These are phyloP conservation scores for Lecanosticta acicola DNA, from an alignment of 2,329 filamentous ascomycete species.

Conservation along the genomic window DNA sequence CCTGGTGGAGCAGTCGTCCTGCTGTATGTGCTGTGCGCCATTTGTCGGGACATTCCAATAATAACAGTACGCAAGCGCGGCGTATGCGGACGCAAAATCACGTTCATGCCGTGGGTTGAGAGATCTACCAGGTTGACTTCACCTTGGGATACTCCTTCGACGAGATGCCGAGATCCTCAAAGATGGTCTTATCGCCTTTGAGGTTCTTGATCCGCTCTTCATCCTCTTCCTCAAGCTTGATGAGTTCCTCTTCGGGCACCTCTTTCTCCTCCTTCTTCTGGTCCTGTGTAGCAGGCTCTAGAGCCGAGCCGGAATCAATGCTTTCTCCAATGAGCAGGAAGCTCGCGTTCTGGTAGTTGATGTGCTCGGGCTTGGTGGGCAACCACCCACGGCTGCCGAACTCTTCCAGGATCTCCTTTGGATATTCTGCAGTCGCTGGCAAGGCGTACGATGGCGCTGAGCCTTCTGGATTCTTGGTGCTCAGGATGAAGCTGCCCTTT, in stretches of 20 bases:
- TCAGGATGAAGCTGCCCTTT: constrained; percentile 72
- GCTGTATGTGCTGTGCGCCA: no score
- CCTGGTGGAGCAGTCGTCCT: no score
- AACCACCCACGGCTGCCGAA: constrained; percentile 71
- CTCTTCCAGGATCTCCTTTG: constrained; percentile 66
- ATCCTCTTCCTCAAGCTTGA: constrained; percentile 71
- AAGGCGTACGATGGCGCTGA: constrained; percentile 61
- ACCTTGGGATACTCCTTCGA: constrained; percentile 61
- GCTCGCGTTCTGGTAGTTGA: constrained; percentile 70
- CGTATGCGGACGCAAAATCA: neutral
- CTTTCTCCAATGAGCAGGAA: constrained; percentile 72
- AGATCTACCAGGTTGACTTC: constrained; percentile 53
- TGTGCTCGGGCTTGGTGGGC: constrained; percentile 47
- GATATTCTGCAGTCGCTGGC: constrained; percentile 61
- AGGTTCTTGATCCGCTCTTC: constrained; percentile 59
- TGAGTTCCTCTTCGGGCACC: constrained; percentile 63
- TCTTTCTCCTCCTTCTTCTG: constrained; percentile 53
- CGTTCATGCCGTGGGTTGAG: neutral
- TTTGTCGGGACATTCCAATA: neutral
- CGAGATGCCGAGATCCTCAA: constrained; percentile 54
- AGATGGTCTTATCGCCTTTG: constrained; percentile 55
- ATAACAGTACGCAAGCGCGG: neutral
- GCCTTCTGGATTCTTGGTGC: constrained; percentile 71
- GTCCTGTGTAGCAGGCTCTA: constrained; percentile 53
- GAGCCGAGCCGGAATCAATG: constrained; percentile 51